phyloP scores from a whole-genome alignment of 176 grass and related monocot genomes.

The Aegilops sharonensis region DNA sequence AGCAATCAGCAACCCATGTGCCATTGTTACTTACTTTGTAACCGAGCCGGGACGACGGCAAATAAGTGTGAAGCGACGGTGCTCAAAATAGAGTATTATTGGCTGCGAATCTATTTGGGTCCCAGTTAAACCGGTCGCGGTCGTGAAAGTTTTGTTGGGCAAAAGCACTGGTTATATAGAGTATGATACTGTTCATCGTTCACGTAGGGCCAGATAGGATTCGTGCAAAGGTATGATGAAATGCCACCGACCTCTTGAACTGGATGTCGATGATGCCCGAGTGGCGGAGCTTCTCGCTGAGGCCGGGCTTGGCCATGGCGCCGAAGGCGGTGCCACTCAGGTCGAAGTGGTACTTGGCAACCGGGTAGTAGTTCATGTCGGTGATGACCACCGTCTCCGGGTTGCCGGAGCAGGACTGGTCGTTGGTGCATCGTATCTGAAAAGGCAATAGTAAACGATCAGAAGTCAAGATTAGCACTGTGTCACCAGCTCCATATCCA shows the following conservation, averaged over 20 bases:
- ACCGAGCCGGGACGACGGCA: background rate
- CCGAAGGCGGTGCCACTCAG: constrained; percentile 69
- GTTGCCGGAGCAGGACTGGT: constrained; percentile 61
- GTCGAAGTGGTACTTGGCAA: constrained; percentile 58
- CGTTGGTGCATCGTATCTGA: constrained; percentile 46
- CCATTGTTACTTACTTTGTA: background rate
- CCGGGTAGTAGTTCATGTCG: constrained; percentile 64
- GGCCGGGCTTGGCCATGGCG: constrained; percentile 52
- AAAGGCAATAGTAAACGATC: background rate
- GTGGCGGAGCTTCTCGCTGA: constrained; percentile 46
- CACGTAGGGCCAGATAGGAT: background rate
- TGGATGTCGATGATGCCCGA: constrained; percentile 62
- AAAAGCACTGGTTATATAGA: background rate
- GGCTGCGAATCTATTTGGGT: constrained; percentile 24
- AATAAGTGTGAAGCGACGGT: background rate
- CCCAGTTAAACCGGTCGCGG: background rate
- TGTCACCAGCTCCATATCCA: background rate
- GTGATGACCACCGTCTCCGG: constrained; percentile 61
- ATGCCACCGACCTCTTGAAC: constrained; percentile 46
- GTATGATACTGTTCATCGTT: background rate
- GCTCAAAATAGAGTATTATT: background rate
- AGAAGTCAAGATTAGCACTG: background rate
- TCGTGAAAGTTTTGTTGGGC: constrained; percentile 17
- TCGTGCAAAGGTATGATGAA: background rate
- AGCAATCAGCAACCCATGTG: constrained; percentile 19